These are phyloP conservation scores for Akanthomyces muscarius DNA, from an alignment of 2,329 filamentous ascomycete genomes.

Conservation along the genomic window DNA sequence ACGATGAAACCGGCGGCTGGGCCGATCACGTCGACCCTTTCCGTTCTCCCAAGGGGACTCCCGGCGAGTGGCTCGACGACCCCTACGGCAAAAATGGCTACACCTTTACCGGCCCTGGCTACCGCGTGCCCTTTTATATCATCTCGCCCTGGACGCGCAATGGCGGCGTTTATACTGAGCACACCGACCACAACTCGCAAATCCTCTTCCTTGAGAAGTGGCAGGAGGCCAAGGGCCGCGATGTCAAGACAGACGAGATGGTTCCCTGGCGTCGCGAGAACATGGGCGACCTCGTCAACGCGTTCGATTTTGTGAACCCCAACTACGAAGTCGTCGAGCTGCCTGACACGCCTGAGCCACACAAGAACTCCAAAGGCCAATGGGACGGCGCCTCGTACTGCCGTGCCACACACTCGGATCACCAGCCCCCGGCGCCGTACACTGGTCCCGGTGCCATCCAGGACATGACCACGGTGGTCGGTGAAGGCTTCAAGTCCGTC, in stretches of 20 bases:
- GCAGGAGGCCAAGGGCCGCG: conserved; percentile 34
- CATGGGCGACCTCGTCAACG: conserved; percentile 34
- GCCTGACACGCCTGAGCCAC: conserved; percentile 41
- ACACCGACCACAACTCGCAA: conserved; percentile 52
- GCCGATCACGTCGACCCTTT: conserved; percentile 52
- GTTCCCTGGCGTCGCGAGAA: conserved; percentile 30
- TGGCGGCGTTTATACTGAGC: conserved; percentile 50
- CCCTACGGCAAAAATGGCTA: conserved; percentile 37
- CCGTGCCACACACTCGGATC: conserved; percentile 33
- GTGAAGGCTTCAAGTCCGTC: conserved; percentile 51
- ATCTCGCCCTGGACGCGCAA: conserved; percentile 53
- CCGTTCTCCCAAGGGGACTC: conserved; percentile 43
- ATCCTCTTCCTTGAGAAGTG: conserved; percentile 51
- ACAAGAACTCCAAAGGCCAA: conserved; percentile 36
- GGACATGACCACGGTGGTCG: conserved; percentile 39
- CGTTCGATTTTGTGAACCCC: conserved; percentile 45
- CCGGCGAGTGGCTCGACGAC: conserved; percentile 49
- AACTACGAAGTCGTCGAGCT: conserved; percentile 45
- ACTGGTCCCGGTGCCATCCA: conserved; percentile 31
- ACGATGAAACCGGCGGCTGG: conserved; percentile 48
- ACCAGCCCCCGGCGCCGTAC: conserved; percentile 46
- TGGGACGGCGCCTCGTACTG: conserved; percentile 45
- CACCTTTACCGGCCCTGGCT: conserved; percentile 32
- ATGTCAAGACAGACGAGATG: conserved; percentile 33
- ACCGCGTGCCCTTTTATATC: conserved; percentile 52